These are phyloP conservation scores for Schizophyllum commune DNA, from an alignment of 1,284 basidiomycete genomes.

Conservation along the genomic window DNA sequence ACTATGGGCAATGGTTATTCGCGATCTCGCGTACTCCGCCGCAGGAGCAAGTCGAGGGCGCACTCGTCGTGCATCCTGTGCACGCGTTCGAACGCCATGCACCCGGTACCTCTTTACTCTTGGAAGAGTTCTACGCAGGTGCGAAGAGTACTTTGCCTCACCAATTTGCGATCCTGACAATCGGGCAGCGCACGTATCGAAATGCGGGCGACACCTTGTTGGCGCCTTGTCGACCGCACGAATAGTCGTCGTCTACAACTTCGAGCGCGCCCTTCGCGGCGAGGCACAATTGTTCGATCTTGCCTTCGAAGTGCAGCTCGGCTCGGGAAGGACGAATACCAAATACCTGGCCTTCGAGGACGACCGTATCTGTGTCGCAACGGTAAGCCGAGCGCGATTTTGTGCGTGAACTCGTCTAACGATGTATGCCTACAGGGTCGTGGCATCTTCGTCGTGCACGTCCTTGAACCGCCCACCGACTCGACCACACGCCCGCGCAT, in stretches of 20 bases:
- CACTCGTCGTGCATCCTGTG: conserved; percentile 6
- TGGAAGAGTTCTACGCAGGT: conserved; percentile 12
- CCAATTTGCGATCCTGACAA: background rate
- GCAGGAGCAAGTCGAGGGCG: conserved; percentile 6
- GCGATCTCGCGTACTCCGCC: conserved; percentile 11
- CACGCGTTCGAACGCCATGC: background rate
- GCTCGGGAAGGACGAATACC: conserved; percentile 23
- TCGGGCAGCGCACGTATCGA: conserved; percentile 49
- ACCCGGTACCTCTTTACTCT: background rate
- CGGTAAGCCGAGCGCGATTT: conserved; percentile 27
- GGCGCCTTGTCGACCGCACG: conserved; percentile 34
- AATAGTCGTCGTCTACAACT: conserved; percentile 46
- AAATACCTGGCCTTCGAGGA: conserved; percentile 49
- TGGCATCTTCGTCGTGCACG: conserved; percentile 39
- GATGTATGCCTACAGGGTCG: conserved; percentile 26
- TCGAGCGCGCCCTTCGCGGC: conserved; percentile 33
- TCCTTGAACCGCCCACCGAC: conserved; percentile 4
- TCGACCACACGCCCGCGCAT: conserved; percentile 18
- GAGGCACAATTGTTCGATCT: conserved; percentile 25
- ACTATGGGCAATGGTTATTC: conserved; percentile 23
- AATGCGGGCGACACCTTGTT: conserved; percentile 47
- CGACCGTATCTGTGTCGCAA: conserved; percentile 40
- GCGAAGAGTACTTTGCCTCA: conserved; percentile 1
- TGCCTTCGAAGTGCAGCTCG: conserved; percentile 36
- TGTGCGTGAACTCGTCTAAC: background rate